Evolutionary conservation across 176 grass and related monocot species (phyloP).

Genomic region (Eragrostis nindensis): DNA sequence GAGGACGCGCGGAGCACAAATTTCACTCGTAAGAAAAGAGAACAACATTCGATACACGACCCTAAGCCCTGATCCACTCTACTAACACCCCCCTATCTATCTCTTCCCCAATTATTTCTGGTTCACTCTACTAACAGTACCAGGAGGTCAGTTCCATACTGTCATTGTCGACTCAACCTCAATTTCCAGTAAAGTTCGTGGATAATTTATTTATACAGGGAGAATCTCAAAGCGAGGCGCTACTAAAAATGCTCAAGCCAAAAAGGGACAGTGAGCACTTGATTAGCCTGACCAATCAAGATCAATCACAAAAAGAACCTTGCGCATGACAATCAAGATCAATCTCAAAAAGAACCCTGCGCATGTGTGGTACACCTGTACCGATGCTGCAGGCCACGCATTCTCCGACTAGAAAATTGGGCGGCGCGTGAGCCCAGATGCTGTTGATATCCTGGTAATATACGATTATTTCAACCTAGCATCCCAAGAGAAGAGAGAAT

Average conservation of each 20-base stretch:
- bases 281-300: constrained; percentile 6
- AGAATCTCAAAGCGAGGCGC: neutral
- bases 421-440: constrained; percentile 5
- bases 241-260: neutral
- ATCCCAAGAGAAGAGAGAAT: neutral
- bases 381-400: constrained; percentile 21
- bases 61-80: too few species aligned
- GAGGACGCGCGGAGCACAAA: too few species aligned
- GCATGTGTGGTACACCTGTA: constrained; percentile 15
- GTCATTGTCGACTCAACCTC: neutral
- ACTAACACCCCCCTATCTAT: too few species aligned
- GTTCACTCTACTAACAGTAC: neutral
- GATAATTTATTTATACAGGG: too few species aligned
- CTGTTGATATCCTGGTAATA: neutral
- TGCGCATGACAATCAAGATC: too few species aligned
- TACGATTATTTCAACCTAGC: neutral
- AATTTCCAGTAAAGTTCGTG: neutral
- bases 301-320: constrained; percentile 5
- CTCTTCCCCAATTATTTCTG: too few species aligned
- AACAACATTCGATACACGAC: too few species aligned
- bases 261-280: neutral
- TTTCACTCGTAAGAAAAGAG: too few species aligned
- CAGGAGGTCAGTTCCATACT: neutral
- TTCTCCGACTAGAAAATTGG: constrained; percentile 23
- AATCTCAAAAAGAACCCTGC: neutral